Evolutionary conservation across 1,284 basidiomycete genomes (phyloP), one percentile per base, ranked within the genome.

Genomic region (Vanrija pseudolonga): DNA sequence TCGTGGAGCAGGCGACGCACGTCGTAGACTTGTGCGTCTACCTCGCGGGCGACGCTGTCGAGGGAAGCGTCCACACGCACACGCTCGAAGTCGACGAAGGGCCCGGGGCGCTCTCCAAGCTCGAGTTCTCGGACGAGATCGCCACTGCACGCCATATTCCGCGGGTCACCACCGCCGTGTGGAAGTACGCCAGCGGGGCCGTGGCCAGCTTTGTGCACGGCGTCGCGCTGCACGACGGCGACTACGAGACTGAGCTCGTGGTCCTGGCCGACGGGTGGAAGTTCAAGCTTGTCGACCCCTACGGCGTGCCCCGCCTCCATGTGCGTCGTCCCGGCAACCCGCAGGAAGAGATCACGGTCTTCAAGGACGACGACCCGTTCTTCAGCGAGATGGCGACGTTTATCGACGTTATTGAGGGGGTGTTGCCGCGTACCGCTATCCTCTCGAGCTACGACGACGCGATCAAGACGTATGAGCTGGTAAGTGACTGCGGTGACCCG

Each of bases 401-500:
- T 54, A 66, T 79, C 55, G 73, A 76, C 49, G 66, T 73, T 12
- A 32, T 32, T 14, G 32, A 32, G 32, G 32, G 32, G 4, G 32
- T 32, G 32, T 4, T 32, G 1, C 73, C 37, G 61, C 64, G 6
- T 56, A 68, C 23, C 63, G 67, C 19, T 50, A 71, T 79, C 47
- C 60, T 78, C 11, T 74, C 71, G 0, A 58, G 57, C 6, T 79
- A 73, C 64, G 69, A 71, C 84, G 91, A 95, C 77, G 90, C 90
- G 17, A 86, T 85, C 63, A 86, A 84, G 78, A 87, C 89, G 2
- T 95, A 95, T 64, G 86, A 92, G 69, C 56, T 74, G 39, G 32
- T 32, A 15, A 12, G 32, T 32, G 14, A 2, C 11, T 12, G 9
- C 4, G 32, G 9, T 2, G 32, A 32, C 12, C 5, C 5, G 32